phyloP scores from a whole-genome alignment of 768 basidiomycete genomes.

The Tricholoma saponaceum region DNA sequence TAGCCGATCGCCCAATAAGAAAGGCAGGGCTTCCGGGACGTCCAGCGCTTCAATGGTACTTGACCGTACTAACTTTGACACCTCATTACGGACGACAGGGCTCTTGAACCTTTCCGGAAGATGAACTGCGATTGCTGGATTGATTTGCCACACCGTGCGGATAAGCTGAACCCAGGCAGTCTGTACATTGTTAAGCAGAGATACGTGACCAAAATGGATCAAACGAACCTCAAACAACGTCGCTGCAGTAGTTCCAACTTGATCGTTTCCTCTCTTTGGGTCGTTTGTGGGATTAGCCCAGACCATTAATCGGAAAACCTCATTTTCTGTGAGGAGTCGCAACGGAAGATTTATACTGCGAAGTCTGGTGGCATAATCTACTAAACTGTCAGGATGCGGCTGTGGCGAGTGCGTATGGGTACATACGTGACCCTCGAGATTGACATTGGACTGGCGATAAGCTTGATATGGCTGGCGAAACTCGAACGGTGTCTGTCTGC shows the following conservation, averaged over 20 bases:
- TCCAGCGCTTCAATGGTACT: constrained; percentile 67
- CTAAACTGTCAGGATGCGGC: constrained; percentile 1
- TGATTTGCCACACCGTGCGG: constrained; percentile 74
- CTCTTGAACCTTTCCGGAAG: constrained; percentile 88
- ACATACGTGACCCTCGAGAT: constrained; percentile 39
- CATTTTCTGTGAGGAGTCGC: constrained; percentile 85
- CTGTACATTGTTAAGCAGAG: constrained; percentile 26
- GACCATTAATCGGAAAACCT: constrained; percentile 79
- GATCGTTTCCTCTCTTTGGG: constrained; percentile 58
- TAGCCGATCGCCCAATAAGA: constrained; percentile 71
- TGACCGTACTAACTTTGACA: constrained; percentile 68
- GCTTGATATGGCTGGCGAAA: constrained; percentile 55
- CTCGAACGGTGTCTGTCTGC: constrained; percentile 67
- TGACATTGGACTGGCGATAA: constrained; percentile 47
- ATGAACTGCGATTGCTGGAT: constrained; percentile 79
- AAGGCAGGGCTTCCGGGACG: constrained; percentile 76
- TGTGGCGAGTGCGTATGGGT: background rate
- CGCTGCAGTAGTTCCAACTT: constrained; percentile 48
- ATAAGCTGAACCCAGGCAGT: constrained; percentile 63
- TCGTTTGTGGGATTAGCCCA: constrained; percentile 91
- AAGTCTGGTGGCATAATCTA: constrained; percentile 59
- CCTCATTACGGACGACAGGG: constrained; percentile 61
- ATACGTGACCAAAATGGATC: constrained; percentile 7
- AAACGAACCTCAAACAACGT: constrained; percentile 54
- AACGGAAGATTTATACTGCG: constrained; percentile 70